Evolutionary conservation across 805 yeast genomes (phyloP).

Genomic region (Kuraishia floccosa): DNA sequence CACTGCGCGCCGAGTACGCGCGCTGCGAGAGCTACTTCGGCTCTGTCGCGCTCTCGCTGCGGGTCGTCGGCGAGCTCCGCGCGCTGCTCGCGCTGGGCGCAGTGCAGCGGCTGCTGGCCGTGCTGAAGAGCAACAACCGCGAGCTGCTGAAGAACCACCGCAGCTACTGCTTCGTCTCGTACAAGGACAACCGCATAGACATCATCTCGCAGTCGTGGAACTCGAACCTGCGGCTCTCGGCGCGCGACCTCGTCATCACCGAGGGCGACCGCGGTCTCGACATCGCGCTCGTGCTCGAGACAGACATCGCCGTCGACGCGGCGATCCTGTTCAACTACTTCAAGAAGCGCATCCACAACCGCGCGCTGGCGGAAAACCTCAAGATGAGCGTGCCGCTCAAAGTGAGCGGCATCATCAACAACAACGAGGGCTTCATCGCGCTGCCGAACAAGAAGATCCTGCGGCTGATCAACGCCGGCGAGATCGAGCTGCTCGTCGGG

Average conservation of each 20-base stretch:
- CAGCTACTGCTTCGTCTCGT: conserved; percentile 21
- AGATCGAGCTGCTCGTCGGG: conserved; percentile 45
- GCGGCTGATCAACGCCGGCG: conserved; percentile 67
- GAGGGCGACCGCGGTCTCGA: conserved; percentile 85
- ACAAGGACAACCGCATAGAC: conserved; percentile 41
- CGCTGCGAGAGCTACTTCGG: conserved; percentile 47
- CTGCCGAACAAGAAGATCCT: conserved; percentile 72
- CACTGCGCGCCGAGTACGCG: conserved; percentile 34
- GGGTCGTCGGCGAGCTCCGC: conserved; percentile 25
- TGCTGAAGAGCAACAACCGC: conserved; percentile 30
- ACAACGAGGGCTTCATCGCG: conserved; percentile 50
- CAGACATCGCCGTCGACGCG: conserved; percentile 46
- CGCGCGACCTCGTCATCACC: conserved; percentile 60
- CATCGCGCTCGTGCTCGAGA: conserved; percentile 61
- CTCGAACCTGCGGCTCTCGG: conserved; percentile 45
- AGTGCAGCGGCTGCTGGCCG: conserved; percentile 21
- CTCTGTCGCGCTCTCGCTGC: conserved; percentile 22
- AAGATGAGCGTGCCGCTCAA: conserved; percentile 9
- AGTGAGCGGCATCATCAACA: conserved; percentile 27
- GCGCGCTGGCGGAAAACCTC: conserved; percentile 28
- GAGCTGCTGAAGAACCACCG: conserved; percentile 27
- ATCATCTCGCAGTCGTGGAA: conserved; percentile 55
- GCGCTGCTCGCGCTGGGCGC: conserved; percentile 9
- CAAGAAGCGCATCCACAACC: conserved; percentile 61
- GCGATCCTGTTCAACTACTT: conserved; percentile 66